These are phyloP conservation scores for Karstenula rhodostoma DNA, from an alignment of 2,329 filamentous ascomycete species.

Conservation along the genomic window DNA sequence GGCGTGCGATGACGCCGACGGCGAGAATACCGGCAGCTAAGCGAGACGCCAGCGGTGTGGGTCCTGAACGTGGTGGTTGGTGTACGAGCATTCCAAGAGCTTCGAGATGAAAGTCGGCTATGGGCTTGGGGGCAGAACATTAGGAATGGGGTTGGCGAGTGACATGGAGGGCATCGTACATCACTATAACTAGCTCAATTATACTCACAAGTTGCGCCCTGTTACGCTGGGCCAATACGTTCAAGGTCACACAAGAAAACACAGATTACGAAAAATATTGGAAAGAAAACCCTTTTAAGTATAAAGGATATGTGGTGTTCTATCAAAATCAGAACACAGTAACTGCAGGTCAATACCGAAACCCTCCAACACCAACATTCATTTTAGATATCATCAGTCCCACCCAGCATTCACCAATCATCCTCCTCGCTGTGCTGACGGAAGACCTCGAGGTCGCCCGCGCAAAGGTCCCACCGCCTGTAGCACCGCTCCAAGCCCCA, in stretches of 20 bases:
- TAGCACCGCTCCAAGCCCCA: not conserved
- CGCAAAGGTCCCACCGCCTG: not conserved
- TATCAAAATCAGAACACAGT: too few relatives aligned
- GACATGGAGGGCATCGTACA: too few relatives aligned
- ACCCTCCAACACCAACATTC: too few relatives aligned
- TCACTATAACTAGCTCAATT: too few relatives aligned
- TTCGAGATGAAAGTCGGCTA: not conserved
- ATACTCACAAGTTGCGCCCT: too few relatives aligned
- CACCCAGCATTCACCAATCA: not conserved
- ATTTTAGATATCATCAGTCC: not conserved
- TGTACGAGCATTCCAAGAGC: not conserved
- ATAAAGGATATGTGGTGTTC: too few relatives aligned
- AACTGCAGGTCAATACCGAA: not conserved
- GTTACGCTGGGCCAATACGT: too few relatives aligned
- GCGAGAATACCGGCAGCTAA: conserved; percentile 12
- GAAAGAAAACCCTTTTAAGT: too few relatives aligned
- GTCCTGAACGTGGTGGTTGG: not conserved
- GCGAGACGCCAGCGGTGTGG: conserved; percentile 3
- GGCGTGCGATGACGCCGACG: conserved; percentile 11
- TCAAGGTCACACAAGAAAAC: too few relatives aligned
- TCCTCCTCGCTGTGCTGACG: not conserved
- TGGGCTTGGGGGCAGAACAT: too few relatives aligned
- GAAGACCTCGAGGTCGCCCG: not conserved
- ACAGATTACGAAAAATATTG: too few relatives aligned
- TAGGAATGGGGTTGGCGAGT: too few relatives aligned